Evolutionary conservation across 2,329 filamentous ascomycete genomes (phyloP), one percentile per base, ranked within the genome.

Genomic region (Aphanocladium album): DNA sequence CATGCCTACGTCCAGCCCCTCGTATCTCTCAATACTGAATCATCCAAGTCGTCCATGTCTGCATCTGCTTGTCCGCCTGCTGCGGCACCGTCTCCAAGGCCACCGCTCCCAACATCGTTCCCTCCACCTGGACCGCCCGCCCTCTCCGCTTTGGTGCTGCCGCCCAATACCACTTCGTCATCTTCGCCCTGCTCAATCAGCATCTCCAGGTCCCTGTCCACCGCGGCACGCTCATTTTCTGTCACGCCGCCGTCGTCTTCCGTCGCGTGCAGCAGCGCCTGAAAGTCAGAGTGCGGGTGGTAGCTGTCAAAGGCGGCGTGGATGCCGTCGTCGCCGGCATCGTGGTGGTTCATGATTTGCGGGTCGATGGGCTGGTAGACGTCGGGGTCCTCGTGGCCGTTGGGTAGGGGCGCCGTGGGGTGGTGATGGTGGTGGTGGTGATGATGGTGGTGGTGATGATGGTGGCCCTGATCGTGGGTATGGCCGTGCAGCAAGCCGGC

Each of bases 311-410:
- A 80, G 46, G 41, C 64, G 63, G 5, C 63, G 63, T 3, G 64
- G 50, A 51, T 61, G 14, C 59, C 64, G 45, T 67, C 69, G 45
- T 68, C 64, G 67, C 49, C 66, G 45, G 21, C 30, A 41, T 71
- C 68, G 25, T 73, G 67, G 56, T 80, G 77, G 50, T 75, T 79
- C 65, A 84, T 84, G 58, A 85, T 84, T 65, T 82, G 81, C n/a
- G 83, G 82, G 67, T 85, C 82, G 69, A 85, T 84, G 27, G 82
- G 83, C 57, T 83, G 80, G 67, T 81, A 82, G 30, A 78, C 71
- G 33, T 56, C 73, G 25, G 70, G 63, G 35, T 67, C 62, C 62
- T 66, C 71, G 17, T 75, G 72, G 14, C 74, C 62, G 67, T 73
- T 66, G 62, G 71, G n/a, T n/a, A n/a, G n/a, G n/a, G n/a, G n/a